Evolutionary conservation across 805 yeast genomes (phyloP).

Genomic region (Phaffomyces opuntiae): DNA sequence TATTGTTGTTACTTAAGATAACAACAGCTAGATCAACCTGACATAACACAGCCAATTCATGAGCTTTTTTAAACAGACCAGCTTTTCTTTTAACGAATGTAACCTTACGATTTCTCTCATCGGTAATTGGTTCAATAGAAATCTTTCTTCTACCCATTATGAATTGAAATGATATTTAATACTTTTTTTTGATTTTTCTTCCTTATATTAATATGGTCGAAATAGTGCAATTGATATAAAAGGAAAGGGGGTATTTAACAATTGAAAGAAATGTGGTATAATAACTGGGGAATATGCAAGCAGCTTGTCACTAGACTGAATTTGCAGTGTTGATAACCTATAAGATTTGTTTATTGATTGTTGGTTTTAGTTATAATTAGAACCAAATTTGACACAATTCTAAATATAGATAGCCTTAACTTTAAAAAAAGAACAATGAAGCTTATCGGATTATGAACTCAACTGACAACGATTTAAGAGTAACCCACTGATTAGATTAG

Average conservation of each 20-base stretch:
- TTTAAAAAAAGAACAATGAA: conserved; percentile 6
- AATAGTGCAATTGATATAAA: not conserved
- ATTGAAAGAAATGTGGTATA: no score
- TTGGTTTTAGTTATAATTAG: not conserved
- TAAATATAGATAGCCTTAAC: conserved; percentile 3
- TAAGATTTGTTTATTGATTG: not conserved
- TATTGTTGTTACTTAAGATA: conserved; percentile 72
- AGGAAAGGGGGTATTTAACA: not conserved
- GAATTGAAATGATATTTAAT: not conserved
- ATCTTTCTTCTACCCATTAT: conserved; percentile 95
- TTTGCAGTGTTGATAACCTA: not conserved
- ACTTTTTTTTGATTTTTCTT: no score
- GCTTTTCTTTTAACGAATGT: conserved; percentile 94
- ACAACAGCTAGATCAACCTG: conserved; percentile 90
- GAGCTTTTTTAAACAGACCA: conserved; percentile 71
- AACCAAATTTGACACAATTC: conserved; percentile 8
- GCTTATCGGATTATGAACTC: not conserved
- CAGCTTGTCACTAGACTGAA: no score
- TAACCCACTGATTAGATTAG: no score
- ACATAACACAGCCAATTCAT: conserved; percentile 72
- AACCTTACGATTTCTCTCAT: conserved; percentile 78
- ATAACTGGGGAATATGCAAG: no score
- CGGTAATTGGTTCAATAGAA: conserved; percentile 83
- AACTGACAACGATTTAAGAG: no score
- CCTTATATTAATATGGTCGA: no score